These are phyloP conservation scores for Hamigera avellanea DNA, from an alignment of 495 filamentous ascomycete species.

Conservation along the genomic window DNA sequence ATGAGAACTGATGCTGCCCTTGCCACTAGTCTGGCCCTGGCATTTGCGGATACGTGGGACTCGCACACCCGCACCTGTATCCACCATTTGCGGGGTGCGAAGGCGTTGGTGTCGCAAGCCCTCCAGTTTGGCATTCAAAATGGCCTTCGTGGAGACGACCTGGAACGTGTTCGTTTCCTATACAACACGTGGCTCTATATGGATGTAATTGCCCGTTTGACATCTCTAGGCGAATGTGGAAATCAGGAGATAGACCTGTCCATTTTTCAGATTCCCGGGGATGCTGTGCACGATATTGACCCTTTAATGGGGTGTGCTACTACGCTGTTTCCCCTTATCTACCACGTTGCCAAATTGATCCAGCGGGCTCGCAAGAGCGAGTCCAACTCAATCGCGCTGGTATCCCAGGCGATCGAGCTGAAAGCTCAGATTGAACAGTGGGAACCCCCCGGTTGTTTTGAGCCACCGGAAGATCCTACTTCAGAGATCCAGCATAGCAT, in stretches of 20 bases:
- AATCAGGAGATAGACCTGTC: slow-evolving; percentile 40
- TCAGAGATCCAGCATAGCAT: slow-evolving; percentile 54
- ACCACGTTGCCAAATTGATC: slow-evolving; percentile 56
- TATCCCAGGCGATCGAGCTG: slow-evolving; percentile 53
- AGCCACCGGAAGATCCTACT: slow-evolving; percentile 55
- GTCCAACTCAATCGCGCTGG: slow-evolving; percentile 49
- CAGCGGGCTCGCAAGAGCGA: slow-evolving; percentile 46
- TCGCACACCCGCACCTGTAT: slow-evolving; percentile 65
- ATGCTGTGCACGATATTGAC: slow-evolving; percentile 49
- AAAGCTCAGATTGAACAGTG: slow-evolving; percentile 53
- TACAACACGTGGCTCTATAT: slow-evolving; percentile 75
- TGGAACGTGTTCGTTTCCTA: slow-evolving; percentile 52
- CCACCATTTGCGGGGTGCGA: slow-evolving; percentile 60
- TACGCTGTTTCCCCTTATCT: slow-evolving; percentile 64
- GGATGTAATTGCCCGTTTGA: slow-evolving; percentile 70
- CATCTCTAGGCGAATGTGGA: slow-evolving; percentile 50
- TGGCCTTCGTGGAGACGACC: slow-evolving; percentile 25
- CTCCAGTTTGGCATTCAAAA: slow-evolving; percentile 30
- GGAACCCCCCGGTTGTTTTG: slow-evolving; percentile 45
- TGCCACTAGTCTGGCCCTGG: slow-evolving; percentile 61
- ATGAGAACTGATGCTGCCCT: slow-evolving; percentile 58
- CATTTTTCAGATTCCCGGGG: slow-evolving; percentile 24
- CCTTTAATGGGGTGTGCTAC: slow-evolving; percentile 65
- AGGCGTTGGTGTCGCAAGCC: slow-evolving; percentile 49
- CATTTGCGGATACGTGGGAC: slow-evolving; percentile 73